Percentiles rank a stretch among this genome's conserved stretches.
These are phyloP conservation scores for Rutstroemia sp. DNA, from an alignment of 2,329 filamentous ascomycete species.

Conservation along the genomic window DNA sequence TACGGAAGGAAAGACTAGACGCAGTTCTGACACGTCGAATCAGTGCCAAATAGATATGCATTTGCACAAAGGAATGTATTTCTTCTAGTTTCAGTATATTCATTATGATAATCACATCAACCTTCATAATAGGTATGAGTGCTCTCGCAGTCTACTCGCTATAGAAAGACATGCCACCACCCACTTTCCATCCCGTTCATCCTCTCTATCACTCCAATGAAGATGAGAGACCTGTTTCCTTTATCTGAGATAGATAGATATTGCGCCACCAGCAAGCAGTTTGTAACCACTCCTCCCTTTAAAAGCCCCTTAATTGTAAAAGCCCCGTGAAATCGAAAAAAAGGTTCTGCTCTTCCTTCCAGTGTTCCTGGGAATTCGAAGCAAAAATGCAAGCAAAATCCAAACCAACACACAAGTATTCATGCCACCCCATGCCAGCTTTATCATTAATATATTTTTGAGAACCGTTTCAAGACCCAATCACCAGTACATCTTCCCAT, in stretches of 20 bases:
- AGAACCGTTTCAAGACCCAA: slow-evolving; percentile 8
- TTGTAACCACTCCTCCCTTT: slow-evolving; percentile 6
- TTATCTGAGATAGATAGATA: slow-evolving; percentile 1
- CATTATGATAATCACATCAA: slow-evolving; percentile 13
- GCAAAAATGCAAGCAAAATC: slow-evolving; percentile 10
- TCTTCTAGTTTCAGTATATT: slow-evolving; percentile 11
- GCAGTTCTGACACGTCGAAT: not conserved
- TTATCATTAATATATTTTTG: slow-evolving; percentile 10
- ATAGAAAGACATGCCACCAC: slow-evolving; percentile 6
- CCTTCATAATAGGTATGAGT: slow-evolving; percentile 8
- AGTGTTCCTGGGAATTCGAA: slow-evolving; percentile 5
- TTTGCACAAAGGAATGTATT: slow-evolving; percentile 6
- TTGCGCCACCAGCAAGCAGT: slow-evolving; percentile 7
- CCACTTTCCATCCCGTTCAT: not conserved
- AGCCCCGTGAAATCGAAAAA: slow-evolving; percentile 9
- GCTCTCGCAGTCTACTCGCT: slow-evolving; percentile 6
- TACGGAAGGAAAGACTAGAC: too few relatives aligned
- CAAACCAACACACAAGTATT: slow-evolving; percentile 8
- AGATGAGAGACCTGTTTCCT: not conserved
- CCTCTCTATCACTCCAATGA: not conserved
- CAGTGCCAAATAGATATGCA: not conserved
- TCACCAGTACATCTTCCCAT: slow-evolving; percentile 5
- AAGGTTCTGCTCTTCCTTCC: slow-evolving; percentile 10
- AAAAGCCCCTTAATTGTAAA: slow-evolving; percentile 1
- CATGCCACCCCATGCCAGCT: slow-evolving; percentile 6